A percentile compares a stretch with the other conserved stretches of the same genome.
Evolutionary conservation across 352 stramenopile genomes (phyloP).

Genomic region (Phytophthora lateralis): DNA sequence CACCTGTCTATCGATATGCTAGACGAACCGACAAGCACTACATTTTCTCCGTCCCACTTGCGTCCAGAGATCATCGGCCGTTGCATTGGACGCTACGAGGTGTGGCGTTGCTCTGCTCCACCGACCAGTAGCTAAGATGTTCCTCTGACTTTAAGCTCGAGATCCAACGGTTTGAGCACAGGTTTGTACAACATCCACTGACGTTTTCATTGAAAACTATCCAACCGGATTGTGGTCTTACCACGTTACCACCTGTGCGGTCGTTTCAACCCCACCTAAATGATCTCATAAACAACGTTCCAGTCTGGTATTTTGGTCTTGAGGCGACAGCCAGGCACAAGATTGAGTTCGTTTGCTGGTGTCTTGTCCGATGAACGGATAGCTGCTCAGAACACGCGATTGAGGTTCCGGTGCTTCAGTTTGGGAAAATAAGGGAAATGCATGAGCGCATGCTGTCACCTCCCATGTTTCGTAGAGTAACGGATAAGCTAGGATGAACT

Average conservation of each 20-base stretch:
- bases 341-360: neutral
- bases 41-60: constrained; percentile 77
- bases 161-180: neutral
- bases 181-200: neutral
- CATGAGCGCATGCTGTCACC: neutral
- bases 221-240: neutral
- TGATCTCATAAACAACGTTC: neutral
- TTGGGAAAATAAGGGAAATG: neutral
- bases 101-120: constrained; percentile 74
- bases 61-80: constrained; percentile 75
- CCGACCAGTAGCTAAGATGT: constrained; percentile 43
- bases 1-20: constrained; percentile 82
- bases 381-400: neutral
- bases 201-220: neutral
- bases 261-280: constrained; percentile 20
- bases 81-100: constrained; percentile 80
- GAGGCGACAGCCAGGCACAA: neutral
- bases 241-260: neutral
- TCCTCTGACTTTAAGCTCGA: neutral
- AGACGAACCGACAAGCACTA: constrained; percentile 75
- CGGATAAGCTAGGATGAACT: neutral
- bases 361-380: constrained; percentile 2
- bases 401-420: neutral
- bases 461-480: neutral
- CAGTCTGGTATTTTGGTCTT: neutral